Evolutionary conservation across 768 basidiomycete genomes (phyloP).

Genomic region (Serendipita vermifera): DNA sequence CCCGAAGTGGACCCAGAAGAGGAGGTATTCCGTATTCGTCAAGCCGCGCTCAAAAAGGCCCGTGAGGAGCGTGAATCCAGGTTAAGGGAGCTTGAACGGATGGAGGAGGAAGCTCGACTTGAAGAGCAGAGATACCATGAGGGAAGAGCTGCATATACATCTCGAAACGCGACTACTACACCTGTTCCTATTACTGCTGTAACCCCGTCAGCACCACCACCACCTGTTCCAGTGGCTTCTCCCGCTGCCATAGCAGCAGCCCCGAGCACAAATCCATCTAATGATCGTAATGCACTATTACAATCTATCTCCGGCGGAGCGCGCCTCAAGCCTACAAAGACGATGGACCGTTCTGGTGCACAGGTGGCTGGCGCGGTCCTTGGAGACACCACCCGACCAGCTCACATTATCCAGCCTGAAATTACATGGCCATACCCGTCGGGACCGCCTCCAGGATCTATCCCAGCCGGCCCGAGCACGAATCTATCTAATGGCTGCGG

Average conservation of each 20-base stretch:
- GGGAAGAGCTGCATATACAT: conserved; percentile 12
- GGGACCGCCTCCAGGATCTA: conserved; percentile 29
- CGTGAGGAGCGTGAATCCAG: conserved; percentile 58
- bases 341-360: conserved; percentile 69
- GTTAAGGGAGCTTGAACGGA: conserved; percentile 38
- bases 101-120: conserved; percentile 56
- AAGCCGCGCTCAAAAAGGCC: conserved; percentile 58
- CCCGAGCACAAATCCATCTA: conserved; percentile 65
- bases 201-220: conserved; percentile 24
- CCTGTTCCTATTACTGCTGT: conserved; percentile 21
- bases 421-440: conserved; percentile 28
- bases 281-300: conserved; percentile 48
- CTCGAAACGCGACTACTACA: conserved; percentile 24
- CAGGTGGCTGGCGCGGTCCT: conserved; percentile 62
- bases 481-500: conserved; percentile 33
- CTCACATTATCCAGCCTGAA: conserved; percentile 42
- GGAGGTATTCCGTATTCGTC: conserved; percentile 47
- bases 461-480: conserved; percentile 23
- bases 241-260: conserved; percentile 20
- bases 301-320: conserved; percentile 58
- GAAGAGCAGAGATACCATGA: conserved; percentile 30
- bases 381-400: conserved; percentile 56
- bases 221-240: conserved; percentile 19
- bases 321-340: conserved; percentile 58
- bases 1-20: conserved; percentile 68